Percentiles rank a stretch among this genome's conserved stretches.
These are phyloP conservation scores for Xylariaceae sp. DNA, from an alignment of 2,329 filamentous ascomycete species.

Conservation along the genomic window DNA sequence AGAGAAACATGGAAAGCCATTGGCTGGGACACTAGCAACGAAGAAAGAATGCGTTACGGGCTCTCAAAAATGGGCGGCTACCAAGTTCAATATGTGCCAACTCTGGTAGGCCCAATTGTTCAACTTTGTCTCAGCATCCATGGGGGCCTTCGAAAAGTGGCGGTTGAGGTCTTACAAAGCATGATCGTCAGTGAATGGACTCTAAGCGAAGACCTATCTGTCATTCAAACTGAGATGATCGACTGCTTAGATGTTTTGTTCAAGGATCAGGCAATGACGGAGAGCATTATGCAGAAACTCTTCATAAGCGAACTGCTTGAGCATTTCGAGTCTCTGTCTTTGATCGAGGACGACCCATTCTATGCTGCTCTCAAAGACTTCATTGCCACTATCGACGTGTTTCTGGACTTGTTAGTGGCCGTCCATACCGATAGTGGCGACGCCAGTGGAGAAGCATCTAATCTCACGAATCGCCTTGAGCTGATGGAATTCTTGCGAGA, in stretches of 20 bases:
- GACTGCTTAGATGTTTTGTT: conserved; percentile 87
- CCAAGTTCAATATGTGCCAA: conserved; percentile 96
- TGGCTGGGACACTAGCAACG: conserved; percentile 84
- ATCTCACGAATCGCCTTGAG: conserved; percentile 81
- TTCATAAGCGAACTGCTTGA: conserved; percentile 83
- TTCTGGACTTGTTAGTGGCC: conserved; percentile 84
- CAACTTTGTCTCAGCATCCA: conserved; percentile 94
- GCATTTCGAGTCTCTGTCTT: conserved; percentile 68
- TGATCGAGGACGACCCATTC: conserved; percentile 65
- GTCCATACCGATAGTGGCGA: conserved; percentile 83
- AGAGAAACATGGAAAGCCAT: conserved; percentile 89
- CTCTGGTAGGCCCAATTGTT: conserved; percentile 84
- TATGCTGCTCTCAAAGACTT: conserved; percentile 73
- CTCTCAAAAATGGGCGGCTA: conserved; percentile 87
- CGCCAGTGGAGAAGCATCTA: conserved; percentile 66
- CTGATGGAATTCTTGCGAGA: conserved; percentile 96
- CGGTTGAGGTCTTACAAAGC: conserved; percentile 87
- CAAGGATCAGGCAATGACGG: conserved; percentile 81
- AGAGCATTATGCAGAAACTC: conserved; percentile 85
- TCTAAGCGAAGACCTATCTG: conserved; percentile 82
- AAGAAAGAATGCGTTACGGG: conserved; percentile 74
- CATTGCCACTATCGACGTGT: conserved; percentile 80
- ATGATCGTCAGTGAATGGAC: conserved; percentile 99
- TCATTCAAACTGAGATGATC: conserved; percentile 94
- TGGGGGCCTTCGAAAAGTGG: conserved; percentile 81